Percentiles rank a stretch among this genome's conserved stretches.
These are phyloP conservation scores for Wolfiporia cocos DNA, from an alignment of 1,284 basidiomycete genomes.

Conservation along the genomic window DNA sequence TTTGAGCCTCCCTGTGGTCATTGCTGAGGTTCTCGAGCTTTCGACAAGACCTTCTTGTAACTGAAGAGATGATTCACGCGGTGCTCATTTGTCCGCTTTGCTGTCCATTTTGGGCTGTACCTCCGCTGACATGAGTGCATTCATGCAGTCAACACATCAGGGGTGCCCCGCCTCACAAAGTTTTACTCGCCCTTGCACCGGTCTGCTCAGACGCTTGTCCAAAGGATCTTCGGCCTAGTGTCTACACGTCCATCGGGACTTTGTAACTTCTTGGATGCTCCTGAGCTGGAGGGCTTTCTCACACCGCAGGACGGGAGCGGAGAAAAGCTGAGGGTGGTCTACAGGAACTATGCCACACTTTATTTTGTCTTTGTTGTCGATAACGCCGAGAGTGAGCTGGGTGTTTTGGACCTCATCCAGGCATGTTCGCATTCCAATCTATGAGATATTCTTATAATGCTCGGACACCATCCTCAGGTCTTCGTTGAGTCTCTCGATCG, in stretches of 20 bases:
- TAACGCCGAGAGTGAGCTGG: conserved; percentile 91
- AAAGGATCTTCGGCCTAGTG: conserved; percentile 83
- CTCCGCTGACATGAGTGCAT: not conserved
- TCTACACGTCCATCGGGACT: conserved; percentile 69
- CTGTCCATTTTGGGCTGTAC: conserved; percentile 1
- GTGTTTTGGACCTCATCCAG: conserved; percentile 95
- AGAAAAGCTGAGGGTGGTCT: conserved; percentile 72
- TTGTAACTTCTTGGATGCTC: conserved; percentile 93
- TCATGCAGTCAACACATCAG: conserved; percentile 74
- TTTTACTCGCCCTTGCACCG: conserved; percentile 90
- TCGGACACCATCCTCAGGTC: conserved; percentile 49
- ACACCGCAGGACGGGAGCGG: conserved; percentile 43
- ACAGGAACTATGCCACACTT: conserved; percentile 88
- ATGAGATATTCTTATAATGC: not conserved
- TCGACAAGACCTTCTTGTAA: no score
- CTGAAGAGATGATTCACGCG: conserved; percentile 75
- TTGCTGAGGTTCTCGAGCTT: no score
- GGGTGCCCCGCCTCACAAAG: conserved; percentile 89
- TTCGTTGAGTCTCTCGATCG: conserved; percentile 96
- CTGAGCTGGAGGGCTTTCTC: conserved; percentile 77
- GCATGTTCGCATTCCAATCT: conserved; percentile 23
- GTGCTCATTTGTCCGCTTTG: conserved; percentile 58
- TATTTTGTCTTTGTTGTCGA: conserved; percentile 98
- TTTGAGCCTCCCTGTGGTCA: no score
- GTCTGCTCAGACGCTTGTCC: conserved; percentile 66